Percentiles rank a stretch among this genome's conserved stretches.
These are phyloP conservation scores for Neurospora sp. DNA, from an alignment of 2,329 filamentous ascomycete species.

Conservation along the genomic window DNA sequence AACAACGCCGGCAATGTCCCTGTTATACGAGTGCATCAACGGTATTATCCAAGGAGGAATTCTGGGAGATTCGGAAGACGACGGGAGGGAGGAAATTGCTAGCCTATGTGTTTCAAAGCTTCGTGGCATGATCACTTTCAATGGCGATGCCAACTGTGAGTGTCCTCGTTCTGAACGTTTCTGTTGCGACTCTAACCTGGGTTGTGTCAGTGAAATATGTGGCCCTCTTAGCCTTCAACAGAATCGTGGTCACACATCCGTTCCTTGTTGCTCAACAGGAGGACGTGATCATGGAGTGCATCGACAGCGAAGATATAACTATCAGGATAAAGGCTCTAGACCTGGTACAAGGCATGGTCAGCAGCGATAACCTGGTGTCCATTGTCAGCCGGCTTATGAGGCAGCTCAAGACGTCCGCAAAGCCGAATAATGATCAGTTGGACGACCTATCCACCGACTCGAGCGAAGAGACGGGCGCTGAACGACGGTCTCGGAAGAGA, in stretches of 20 bases:
- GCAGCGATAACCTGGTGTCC: conserved; percentile 69
- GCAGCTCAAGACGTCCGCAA: conserved; percentile 64
- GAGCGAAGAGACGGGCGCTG: conserved; percentile 32
- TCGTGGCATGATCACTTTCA: conserved; percentile 84
- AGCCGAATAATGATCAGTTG: conserved; percentile 40
- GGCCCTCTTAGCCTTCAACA: conserved; percentile 87
- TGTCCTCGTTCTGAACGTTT: conserved; percentile 10
- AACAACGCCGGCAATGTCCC: conserved; percentile 94
- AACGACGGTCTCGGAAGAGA: conserved; percentile 27
- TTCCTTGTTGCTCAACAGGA: conserved; percentile 85
- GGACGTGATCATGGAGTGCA: conserved; percentile 91
- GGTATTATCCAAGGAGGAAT: conserved; percentile 97
- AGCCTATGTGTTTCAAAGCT: conserved; percentile 87
- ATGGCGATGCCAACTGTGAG: conserved; percentile 87
- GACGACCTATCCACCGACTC: conserved; percentile 33
- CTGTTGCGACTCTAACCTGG: conserved; percentile 6
- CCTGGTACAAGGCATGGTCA: conserved; percentile 89
- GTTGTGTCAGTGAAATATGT: conserved; percentile 80
- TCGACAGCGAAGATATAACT: conserved; percentile 91
- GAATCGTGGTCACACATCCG: conserved; percentile 82
- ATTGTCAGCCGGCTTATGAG: conserved; percentile 82
- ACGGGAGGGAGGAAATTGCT: conserved; percentile 85
- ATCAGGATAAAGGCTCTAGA: conserved; percentile 90
- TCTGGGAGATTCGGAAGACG: conserved; percentile 69
- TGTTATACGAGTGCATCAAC: conserved; percentile 96